phyloP scores from a whole-genome alignment of 768 basidiomycete genomes.

The Kwoniella dendrophila region DNA sequence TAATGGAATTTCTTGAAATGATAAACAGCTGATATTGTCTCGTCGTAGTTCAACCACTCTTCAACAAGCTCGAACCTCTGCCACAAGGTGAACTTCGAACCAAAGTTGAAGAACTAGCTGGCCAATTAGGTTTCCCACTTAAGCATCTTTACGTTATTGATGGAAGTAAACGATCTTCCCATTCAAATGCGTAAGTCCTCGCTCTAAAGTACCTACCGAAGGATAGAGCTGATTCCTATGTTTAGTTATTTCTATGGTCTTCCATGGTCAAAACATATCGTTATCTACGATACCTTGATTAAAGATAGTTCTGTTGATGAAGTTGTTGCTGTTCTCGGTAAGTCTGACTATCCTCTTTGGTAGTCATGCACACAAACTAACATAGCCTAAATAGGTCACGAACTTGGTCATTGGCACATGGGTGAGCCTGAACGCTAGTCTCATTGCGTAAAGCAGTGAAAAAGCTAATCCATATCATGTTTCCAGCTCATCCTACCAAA shows the following conservation, averaged over 20 bases:
- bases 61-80: slow-evolving; percentile 94
- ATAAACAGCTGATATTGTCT: slow-evolving; percentile 57
- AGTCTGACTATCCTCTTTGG: slow-evolving; percentile 3
- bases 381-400: slow-evolving; percentile 66
- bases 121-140: slow-evolving; percentile 85
- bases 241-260: slow-evolving; percentile 91
- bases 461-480: background rate
- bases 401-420: slow-evolving; percentile 95
- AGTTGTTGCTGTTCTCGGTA: slow-evolving; percentile 89
- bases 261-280: slow-evolving; percentile 70
- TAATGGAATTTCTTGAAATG: slow-evolving; percentile 66
- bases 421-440: slow-evolving; percentile 39
- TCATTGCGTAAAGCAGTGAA: too few species aligned
- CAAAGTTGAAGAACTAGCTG: slow-evolving; percentile 75
- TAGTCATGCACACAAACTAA: background rate
- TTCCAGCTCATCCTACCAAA: slow-evolving; percentile 75
- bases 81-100: slow-evolving; percentile 72
- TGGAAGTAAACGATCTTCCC: slow-evolving; percentile 90
- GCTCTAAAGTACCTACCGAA: background rate
- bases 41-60: slow-evolving; percentile 73
- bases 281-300: slow-evolving; percentile 96
- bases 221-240: background rate
- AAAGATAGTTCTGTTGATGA: slow-evolving; percentile 86
- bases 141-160: slow-evolving; percentile 96
- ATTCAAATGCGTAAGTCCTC: slow-evolving; percentile 70